Evolutionary conservation across 2,329 filamentous ascomycete species (phyloP).

Genomic region (Aspergillus amoenus): DNA sequence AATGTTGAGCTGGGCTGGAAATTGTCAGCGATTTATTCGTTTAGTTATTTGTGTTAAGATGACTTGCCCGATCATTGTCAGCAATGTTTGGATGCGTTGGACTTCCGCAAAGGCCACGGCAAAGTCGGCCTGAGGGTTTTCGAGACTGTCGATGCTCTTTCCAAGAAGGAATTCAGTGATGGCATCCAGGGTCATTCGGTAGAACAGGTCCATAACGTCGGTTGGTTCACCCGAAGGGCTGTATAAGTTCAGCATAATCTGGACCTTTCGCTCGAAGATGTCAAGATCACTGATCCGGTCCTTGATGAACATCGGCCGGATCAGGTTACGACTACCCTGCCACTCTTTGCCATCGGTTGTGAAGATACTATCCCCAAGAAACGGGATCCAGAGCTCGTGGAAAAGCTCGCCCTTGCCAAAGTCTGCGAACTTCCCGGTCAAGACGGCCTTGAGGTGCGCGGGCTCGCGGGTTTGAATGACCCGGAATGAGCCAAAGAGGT

Average conservation of each 20-base stretch:
- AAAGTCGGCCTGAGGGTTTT: constrained; percentile 7
- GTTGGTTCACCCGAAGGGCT: neutral
- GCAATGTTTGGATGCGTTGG: constrained; percentile 4
- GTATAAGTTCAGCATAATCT: constrained; percentile 7
- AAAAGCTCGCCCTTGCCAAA: constrained; percentile 7
- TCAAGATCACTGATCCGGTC: constrained; percentile 4
- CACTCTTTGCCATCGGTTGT: constrained; percentile 2
- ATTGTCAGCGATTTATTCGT: neutral
- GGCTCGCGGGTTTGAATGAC: constrained; percentile 6
- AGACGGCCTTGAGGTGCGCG: neutral
- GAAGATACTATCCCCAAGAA: constrained; percentile 4
- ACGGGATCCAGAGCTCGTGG: neutral
- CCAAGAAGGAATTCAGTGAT: constrained; percentile 7
- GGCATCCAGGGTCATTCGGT: constrained; percentile 7
- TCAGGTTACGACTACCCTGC: constrained; percentile 4
- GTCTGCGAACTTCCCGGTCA: constrained; percentile 1
- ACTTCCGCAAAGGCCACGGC: constrained; percentile 5
- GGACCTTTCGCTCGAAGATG: constrained; percentile 5
- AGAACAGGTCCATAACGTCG: constrained; percentile 8
- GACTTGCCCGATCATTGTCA: constrained; percentile 4
- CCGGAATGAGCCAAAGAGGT: constrained; percentile 2
- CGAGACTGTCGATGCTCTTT: constrained; percentile 3
- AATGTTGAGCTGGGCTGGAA: neutral
- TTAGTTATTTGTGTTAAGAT: neutral
- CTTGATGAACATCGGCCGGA: constrained; percentile 6